Evolutionary conservation across 441 rosid genomes (phyloP).

Genomic region (Manihot esculenta): DNA sequence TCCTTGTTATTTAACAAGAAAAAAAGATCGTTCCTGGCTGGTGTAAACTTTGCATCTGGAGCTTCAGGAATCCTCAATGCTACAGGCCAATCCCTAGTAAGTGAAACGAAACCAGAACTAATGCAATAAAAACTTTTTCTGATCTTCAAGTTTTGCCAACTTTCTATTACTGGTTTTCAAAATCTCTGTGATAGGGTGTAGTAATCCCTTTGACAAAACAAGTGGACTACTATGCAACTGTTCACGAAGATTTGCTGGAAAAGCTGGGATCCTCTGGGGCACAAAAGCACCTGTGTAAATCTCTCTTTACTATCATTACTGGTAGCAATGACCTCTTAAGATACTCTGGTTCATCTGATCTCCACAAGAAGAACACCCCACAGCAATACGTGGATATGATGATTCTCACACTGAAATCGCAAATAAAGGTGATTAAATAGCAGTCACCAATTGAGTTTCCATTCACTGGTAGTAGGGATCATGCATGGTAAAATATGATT

Average conservation of each 20-base stretch:
- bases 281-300: slow-evolving; percentile 40
- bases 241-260: slow-evolving; percentile 30
- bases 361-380: slow-evolving; percentile 38
- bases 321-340: slow-evolving; percentile 73
- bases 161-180: too few relatives aligned
- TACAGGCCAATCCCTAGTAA: slow-evolving; percentile 43
- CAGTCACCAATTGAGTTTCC: too few relatives aligned
- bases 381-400: slow-evolving; percentile 44
- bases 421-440: slow-evolving; percentile 43
- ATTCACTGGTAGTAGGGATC: too few relatives aligned
- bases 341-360: slow-evolving; percentile 42
- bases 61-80: slow-evolving; percentile 67
- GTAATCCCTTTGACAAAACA: slow-evolving; percentile 54
- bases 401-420: slow-evolving; percentile 47
- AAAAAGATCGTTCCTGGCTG: slow-evolving; percentile 27
- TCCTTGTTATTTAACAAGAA: slow-evolving; percentile 28
- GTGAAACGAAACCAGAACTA: slow-evolving; percentile 13
- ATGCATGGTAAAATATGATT: too few relatives aligned
- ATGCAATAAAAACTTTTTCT: not conserved
- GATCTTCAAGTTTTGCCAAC: too few relatives aligned
- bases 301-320: slow-evolving; percentile 48
- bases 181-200: slow-evolving; percentile 28
- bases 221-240: slow-evolving; percentile 40
- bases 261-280: slow-evolving; percentile 40
- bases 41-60: slow-evolving; percentile 80